These are phyloP conservation scores for Agrocybe chaxingu DNA, from an alignment of 768 basidiomycete species.

Conservation along the genomic window DNA sequence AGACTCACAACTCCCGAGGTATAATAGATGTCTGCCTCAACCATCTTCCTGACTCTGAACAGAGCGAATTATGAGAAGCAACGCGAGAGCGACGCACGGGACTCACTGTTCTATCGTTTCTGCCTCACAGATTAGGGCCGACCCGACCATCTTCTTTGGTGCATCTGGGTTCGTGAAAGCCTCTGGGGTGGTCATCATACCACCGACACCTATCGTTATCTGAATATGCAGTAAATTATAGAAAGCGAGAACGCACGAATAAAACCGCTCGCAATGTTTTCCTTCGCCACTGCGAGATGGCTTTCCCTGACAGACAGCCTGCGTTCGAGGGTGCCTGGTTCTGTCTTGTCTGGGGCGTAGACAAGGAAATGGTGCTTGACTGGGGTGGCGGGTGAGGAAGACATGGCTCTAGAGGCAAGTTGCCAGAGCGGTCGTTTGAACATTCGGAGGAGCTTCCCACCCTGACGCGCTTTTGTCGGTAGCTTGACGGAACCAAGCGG, in stretches of 20 bases:
- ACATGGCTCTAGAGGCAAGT: constrained; percentile 16
- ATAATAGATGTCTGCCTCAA: constrained; percentile 42
- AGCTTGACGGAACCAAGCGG: too few species aligned
- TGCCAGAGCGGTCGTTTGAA: constrained; percentile 8
- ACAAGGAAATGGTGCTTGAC: constrained; percentile 38
- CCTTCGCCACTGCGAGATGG: constrained; percentile 48
- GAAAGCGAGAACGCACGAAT: constrained; percentile 40
- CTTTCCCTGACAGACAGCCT: constrained; percentile 51
- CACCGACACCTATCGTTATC: constrained; percentile 46
- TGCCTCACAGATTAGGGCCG: constrained; percentile 51
- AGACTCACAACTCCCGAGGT: constrained; percentile 32
- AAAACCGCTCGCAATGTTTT: constrained; percentile 37
- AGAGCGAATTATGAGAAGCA: not conserved
- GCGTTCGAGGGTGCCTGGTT: constrained; percentile 52
- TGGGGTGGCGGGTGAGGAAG: constrained; percentile 16
- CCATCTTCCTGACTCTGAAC: constrained; percentile 33
- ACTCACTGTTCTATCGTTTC: constrained; percentile 46
- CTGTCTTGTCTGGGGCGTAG: constrained; percentile 65
- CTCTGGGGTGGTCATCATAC: constrained; percentile 57
- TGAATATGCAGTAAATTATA: not conserved
- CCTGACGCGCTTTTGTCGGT: too few species aligned
- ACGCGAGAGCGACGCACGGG: constrained; percentile 13
- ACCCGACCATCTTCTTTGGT: constrained; percentile 61
- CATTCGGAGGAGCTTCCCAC: not conserved
- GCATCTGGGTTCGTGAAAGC: constrained; percentile 41